phyloP scores from a whole-genome alignment of 345 rosid genomes.

The Rhizophora mangle region DNA sequence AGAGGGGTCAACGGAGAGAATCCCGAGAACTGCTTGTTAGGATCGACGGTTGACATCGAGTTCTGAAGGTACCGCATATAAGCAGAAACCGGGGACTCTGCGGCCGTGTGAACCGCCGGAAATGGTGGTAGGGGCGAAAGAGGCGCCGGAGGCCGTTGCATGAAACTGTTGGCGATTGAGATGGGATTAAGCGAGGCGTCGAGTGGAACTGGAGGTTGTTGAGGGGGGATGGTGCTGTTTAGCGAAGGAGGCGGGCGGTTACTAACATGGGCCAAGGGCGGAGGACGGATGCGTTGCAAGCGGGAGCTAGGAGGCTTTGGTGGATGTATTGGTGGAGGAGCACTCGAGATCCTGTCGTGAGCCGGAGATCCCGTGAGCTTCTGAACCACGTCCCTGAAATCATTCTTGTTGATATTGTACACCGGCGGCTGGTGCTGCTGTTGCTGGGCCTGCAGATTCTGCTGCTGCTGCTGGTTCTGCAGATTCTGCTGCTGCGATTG shows the following conservation, averaged over 20 bases:
- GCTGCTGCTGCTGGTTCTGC: conserved; percentile 21
- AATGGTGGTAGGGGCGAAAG: conserved; percentile 67
- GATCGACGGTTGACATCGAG: conserved; percentile 44
- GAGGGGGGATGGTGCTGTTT: conserved; percentile 27
- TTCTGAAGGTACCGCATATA: conserved; percentile 69
- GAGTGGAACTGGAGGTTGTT: conserved; percentile 4
- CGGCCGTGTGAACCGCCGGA: conserved; percentile 61
- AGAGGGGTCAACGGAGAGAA: conserved; percentile 63
- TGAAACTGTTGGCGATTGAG: conserved; percentile 18
- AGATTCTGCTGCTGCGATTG: conserved; percentile 23
- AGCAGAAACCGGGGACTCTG: conserved; percentile 71
- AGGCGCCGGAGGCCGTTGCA: conserved; percentile 44
- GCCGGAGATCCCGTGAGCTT: conserved; percentile 91
- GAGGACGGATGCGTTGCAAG: conserved; percentile 90
- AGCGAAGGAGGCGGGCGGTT: conserved; percentile 65
- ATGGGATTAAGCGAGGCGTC: conserved; percentile 4
- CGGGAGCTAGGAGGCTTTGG: conserved; percentile 81
- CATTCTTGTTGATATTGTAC: conserved; percentile 87
- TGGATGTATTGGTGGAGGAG: conserved; percentile 70
- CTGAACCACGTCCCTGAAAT: conserved; percentile 92
- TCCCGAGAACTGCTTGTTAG: conserved; percentile 54
- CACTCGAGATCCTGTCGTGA: conserved; percentile 56
- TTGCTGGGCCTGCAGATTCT: conserved; percentile 35
- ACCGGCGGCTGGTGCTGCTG: conserved; percentile 76
- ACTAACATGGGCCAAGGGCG: conserved; percentile 66